phyloP scores from a whole-genome alignment of 345 rosid genomes.

The Eucalyptus rudis region DNA sequence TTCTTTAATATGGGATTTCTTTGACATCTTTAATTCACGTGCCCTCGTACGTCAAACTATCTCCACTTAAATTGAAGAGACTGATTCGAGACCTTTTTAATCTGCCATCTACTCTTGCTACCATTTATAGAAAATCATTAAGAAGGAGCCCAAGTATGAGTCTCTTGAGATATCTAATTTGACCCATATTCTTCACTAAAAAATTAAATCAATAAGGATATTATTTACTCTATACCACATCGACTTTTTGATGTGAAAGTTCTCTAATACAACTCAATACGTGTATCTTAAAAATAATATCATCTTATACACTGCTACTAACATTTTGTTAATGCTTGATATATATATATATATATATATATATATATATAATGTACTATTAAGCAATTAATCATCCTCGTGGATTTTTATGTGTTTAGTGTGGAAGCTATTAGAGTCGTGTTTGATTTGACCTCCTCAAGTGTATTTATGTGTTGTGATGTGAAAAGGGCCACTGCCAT shows the following conservation, averaged over 20 bases:
- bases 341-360: no score
- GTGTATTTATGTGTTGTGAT: not conserved
- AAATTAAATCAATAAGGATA: not conserved
- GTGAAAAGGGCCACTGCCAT: not conserved
- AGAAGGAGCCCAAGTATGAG: no score
- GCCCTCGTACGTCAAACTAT: no score
- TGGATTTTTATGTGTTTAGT: not conserved
- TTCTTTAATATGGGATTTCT: no score
- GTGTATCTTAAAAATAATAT: not conserved
- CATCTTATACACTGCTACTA: not conserved
- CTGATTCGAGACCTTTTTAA: no score
- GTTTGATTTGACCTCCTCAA: not conserved
- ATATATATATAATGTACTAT: not conserved
- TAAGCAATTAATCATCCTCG: not conserved
- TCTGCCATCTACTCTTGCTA: not conserved
- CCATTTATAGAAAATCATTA: no score
- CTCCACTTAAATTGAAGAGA: not conserved
- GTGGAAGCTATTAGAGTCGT: accelerated
- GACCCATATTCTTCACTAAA: not conserved
- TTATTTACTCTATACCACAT: no score
- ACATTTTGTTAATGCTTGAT: not conserved
- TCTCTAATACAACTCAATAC: no score
- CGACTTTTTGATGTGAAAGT: no score
- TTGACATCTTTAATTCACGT: no score
- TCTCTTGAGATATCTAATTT: no score